phyloP scores from a whole-genome alignment of 2,329 filamentous ascomycete species.

The Hypoxylon sp. region DNA sequence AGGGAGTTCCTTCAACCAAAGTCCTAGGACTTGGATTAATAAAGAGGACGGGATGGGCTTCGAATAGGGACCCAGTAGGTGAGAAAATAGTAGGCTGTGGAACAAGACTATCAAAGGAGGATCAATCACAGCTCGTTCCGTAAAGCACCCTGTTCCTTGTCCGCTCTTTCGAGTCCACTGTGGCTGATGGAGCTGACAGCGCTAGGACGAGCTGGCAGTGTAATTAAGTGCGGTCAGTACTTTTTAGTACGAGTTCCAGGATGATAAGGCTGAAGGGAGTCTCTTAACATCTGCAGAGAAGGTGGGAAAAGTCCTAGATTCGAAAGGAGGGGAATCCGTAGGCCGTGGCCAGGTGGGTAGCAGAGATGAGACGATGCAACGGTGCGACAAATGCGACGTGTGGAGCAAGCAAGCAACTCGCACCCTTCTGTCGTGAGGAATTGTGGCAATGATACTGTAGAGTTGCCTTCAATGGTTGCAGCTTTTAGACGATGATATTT shows the following conservation, averaged over 20 bases:
- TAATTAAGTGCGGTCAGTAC: slow-evolving; percentile 3
- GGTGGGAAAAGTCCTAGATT: slow-evolving; percentile 33
- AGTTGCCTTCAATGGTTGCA: too few species aligned
- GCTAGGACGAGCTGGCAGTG: slow-evolving; percentile 27
- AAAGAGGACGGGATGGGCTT: slow-evolving; percentile 26
- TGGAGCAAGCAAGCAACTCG: slow-evolving; percentile 6
- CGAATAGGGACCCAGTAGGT: slow-evolving; percentile 29
- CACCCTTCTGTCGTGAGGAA: too few species aligned
- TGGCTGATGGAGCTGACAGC: slow-evolving; percentile 40
- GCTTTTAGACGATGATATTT: too few species aligned
- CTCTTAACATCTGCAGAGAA: slow-evolving; percentile 11
- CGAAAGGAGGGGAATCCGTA: slow-evolving; percentile 27
- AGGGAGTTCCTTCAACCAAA: slow-evolving; percentile 16
- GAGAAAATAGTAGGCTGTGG: slow-evolving; percentile 41
- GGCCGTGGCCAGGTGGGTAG: slow-evolving; percentile 15
- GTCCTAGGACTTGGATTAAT: slow-evolving; percentile 31
- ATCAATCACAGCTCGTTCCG: slow-evolving; percentile 29
- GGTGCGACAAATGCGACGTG: slow-evolving; percentile 24
- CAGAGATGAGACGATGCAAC: slow-evolving; percentile 28
- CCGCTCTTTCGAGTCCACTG: slow-evolving; percentile 32
- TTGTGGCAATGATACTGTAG: slow-evolving; percentile 26
- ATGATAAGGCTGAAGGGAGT: slow-evolving; percentile 33
- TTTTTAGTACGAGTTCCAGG: slow-evolving; percentile 17
- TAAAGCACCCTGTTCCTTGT: slow-evolving; percentile 25
- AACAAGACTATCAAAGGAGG: slow-evolving; percentile 28